These are phyloP conservation scores for Cicer yamashitae DNA, from an alignment of 306 rosid species.

Conservation along the genomic window DNA sequence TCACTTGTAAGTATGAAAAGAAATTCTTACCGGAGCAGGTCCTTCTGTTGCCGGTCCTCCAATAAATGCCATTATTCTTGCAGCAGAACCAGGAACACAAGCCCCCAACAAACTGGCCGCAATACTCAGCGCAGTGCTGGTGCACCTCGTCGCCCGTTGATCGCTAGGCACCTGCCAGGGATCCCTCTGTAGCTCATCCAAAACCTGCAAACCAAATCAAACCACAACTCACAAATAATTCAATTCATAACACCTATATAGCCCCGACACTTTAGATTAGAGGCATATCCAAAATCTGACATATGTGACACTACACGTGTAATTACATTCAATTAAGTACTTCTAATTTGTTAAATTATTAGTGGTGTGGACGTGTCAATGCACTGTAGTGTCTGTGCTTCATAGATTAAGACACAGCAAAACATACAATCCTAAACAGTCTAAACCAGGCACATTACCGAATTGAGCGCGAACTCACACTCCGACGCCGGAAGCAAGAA, in stretches of 20 bases:
- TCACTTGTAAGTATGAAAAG: conserved; percentile 29
- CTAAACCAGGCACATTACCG: conserved; percentile 55
- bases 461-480: conserved; percentile 82
- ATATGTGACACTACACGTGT: too few relatives aligned
- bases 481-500: conserved; percentile 80
- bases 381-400: too few relatives aligned
- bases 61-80: conserved; percentile 88
- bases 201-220: conserved; percentile 55
- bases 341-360: too few relatives aligned
- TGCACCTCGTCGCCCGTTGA: conserved; percentile 83
- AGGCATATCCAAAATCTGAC: too few relatives aligned
- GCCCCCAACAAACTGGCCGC: conserved; percentile 95
- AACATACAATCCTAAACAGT: conserved; percentile 59
- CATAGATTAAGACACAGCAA: background rate
- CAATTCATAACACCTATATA: background rate
- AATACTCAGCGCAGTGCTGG: conserved; percentile 81
- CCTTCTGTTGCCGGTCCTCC: conserved; percentile 99
- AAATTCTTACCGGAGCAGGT: conserved; percentile 81
- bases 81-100: conserved; percentile 94
- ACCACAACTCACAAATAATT: conserved; percentile 1
- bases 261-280: too few relatives aligned
- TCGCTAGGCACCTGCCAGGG: conserved; percentile 89
- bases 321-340: too few relatives aligned
- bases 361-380: too few relatives aligned
- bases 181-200: conserved; percentile 97